Evolutionary conservation across 176 grass and related monocot genomes (phyloP), one percentile per base, ranked within the genome.

Genomic region (Leersia perrieri): DNA sequence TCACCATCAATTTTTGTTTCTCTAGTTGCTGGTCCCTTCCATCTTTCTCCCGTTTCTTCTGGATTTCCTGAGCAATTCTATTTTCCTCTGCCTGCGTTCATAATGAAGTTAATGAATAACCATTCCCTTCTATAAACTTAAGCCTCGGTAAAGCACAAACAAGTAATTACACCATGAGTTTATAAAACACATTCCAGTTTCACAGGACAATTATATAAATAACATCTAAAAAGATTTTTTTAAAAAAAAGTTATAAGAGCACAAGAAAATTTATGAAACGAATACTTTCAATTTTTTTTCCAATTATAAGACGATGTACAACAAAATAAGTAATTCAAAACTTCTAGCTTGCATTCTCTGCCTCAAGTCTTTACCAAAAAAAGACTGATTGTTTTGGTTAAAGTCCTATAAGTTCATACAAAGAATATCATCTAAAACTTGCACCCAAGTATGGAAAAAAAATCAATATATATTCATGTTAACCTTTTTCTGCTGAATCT

Each of bases 21-120:
- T 91, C 87, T 44, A 88, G 65, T 76, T 99, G 86, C 15, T 14
- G 55, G 23, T 99, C 90, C 39, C 77, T 90, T 61, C 76, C 90
- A 45, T 99, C 93, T 80, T 95, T 98, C 68, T 99, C 97, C 34
- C 77, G 80, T 65, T 92, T 99, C 79, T 86, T 93, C 83, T 93
- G 97, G 68, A 99, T 99, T 73, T 99, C 93, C 64, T 87, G 88
- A 41, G 91, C 82, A 80, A 99, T 93, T 73, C 79, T 96, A 79
- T 87, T 93, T 84, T 87, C 90, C 87, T 99, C 93, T 3, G 49
- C 86, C 96, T 99, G 74, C 33, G 74, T n/a, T n/a, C 49, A 83
- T 25, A 36, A 39, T 20, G 23, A 12, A 81, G 69, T 57, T 73
- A 68, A 78, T 18, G 20, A 33, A n/a, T 85, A 86, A 82, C 13